These are phyloP conservation scores for Xerocomellus intermedius DNA, from an alignment of 768 basidiomycete species.

Conservation along the genomic window DNA sequence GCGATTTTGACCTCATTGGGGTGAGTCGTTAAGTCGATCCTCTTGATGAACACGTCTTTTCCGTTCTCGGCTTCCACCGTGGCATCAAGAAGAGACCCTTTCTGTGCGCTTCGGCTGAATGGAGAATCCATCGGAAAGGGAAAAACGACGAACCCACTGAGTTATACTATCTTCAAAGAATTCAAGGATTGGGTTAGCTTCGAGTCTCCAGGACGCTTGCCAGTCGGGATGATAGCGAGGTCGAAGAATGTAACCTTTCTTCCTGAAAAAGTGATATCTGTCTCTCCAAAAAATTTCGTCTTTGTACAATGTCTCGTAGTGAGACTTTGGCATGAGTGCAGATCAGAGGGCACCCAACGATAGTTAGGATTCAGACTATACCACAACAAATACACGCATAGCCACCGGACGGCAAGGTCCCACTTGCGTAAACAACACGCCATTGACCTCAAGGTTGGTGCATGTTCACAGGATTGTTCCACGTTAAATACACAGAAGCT, in stretches of 20 bases:
- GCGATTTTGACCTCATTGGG: constrained; percentile 2
- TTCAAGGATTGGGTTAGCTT: not conserved
- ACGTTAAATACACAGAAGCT: not conserved
- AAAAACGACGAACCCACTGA: not conserved
- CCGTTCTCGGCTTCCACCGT: not conserved
- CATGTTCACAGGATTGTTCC: not conserved
- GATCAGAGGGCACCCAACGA: too few species aligned
- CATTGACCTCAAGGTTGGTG: not conserved
- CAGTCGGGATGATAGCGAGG: constrained; percentile 28
- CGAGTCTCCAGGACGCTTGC: constrained; percentile 27
- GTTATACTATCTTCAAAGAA: not conserved
- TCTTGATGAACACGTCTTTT: constrained; percentile 14
- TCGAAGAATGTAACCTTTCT: constrained; percentile 26
- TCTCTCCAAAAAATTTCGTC: constrained; percentile 22
- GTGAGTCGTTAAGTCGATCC: not conserved
- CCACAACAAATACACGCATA: too few species aligned
- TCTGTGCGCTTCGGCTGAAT: not conserved
- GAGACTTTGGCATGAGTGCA: not conserved
- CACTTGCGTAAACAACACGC: not conserved
- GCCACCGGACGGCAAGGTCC: too few species aligned
- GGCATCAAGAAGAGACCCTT: constrained; percentile 6
- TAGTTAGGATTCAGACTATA: too few species aligned
- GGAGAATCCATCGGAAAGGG: not conserved
- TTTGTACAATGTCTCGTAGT: not conserved
- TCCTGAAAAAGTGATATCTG: constrained; percentile 12